phyloP scores from a whole-genome alignment of 2,329 filamentous ascomycete species.

The Calonectria crousiana region DNA sequence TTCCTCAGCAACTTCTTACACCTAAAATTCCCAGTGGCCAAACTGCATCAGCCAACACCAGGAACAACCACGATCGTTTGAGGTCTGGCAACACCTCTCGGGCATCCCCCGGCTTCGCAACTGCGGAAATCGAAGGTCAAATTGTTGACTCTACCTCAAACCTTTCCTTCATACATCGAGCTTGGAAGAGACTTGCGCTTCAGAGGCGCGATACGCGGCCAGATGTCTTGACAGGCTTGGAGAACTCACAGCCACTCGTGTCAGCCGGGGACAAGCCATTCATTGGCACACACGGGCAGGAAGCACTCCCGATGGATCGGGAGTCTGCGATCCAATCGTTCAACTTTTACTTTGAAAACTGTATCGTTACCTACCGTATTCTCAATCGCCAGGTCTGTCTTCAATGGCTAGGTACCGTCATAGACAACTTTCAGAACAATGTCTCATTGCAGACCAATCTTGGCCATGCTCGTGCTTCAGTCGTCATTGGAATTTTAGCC shows the following conservation, averaged over 20 bases:
- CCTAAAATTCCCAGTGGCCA: neutral
- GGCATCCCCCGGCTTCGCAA: slow-evolving; percentile 46
- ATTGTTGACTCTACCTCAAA: slow-evolving; percentile 68
- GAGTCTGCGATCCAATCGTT: slow-evolving; percentile 37
- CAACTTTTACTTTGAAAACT: slow-evolving; percentile 68
- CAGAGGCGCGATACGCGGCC: slow-evolving; percentile 42
- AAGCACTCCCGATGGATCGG: slow-evolving; percentile 33
- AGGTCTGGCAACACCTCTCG: slow-evolving; percentile 31
- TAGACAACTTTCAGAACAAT: slow-evolving; percentile 50
- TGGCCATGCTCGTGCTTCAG: slow-evolving; percentile 59
- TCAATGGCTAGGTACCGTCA: slow-evolving; percentile 57
- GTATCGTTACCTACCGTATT: slow-evolving; percentile 70
- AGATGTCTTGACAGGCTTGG: slow-evolving; percentile 30
- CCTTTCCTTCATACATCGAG: slow-evolving; percentile 66
- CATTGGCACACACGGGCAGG: slow-evolving; percentile 14
- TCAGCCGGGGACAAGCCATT: slow-evolving; percentile 48
- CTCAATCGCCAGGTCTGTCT: slow-evolving; percentile 65
- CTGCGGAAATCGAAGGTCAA: slow-evolving; percentile 60
- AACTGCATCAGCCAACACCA: neutral
- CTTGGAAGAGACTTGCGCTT: slow-evolving; percentile 59
- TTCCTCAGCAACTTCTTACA: too few species aligned
- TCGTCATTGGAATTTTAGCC: slow-evolving; percentile 61
- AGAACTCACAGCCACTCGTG: slow-evolving; percentile 42
- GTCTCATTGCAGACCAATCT: slow-evolving; percentile 53
- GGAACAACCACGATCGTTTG: neutral